phyloP scores from a whole-genome alignment of 2,329 filamentous ascomycete species.

The Acrodontium crateriforme region DNA sequence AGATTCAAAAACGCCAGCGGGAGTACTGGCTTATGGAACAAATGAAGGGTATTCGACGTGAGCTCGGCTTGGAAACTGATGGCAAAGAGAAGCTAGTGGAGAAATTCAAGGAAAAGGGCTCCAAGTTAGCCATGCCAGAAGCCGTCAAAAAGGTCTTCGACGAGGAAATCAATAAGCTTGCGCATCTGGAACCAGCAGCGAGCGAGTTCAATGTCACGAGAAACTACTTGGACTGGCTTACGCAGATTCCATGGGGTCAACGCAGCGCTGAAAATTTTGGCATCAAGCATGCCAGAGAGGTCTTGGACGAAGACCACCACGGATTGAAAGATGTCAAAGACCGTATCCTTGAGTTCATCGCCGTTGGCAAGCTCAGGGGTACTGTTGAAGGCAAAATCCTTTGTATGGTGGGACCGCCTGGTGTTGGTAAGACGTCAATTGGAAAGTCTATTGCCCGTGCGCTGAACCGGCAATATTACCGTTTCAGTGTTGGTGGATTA shows the following conservation, averaged over 20 bases:
- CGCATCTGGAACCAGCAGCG: conserved; percentile 84
- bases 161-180: conserved; percentile 93
- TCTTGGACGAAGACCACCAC: conserved; percentile 93
- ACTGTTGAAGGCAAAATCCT: conserved; percentile 97
- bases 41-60: conserved; percentile 94
- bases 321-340: conserved; percentile 97
- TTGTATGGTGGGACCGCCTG: conserved; percentile 91
- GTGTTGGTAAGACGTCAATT: conserved; percentile 97
- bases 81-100: conserved; percentile 97
- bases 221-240: conserved; percentile 97
- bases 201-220: conserved; percentile 98
- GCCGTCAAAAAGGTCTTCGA: conserved; percentile 95
- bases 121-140: conserved; percentile 91
- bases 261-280: conserved; percentile 93
- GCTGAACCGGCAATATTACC: conserved; percentile 90
- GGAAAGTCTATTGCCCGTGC: conserved; percentile 95
- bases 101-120: conserved; percentile 90
- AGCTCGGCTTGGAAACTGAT: conserved; percentile 91
- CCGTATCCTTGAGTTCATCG: conserved; percentile 94
- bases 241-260: conserved; percentile 94
- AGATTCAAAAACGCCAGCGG: conserved; percentile 91
- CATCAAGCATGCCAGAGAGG: conserved; percentile 77
- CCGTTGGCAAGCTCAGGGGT: conserved; percentile 88
- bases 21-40: conserved; percentile 99
- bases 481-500: conserved; percentile 92